Evolutionary conservation across 805 yeast genomes (phyloP).

Genomic region (Wilhelminamyces savonicus): DNA sequence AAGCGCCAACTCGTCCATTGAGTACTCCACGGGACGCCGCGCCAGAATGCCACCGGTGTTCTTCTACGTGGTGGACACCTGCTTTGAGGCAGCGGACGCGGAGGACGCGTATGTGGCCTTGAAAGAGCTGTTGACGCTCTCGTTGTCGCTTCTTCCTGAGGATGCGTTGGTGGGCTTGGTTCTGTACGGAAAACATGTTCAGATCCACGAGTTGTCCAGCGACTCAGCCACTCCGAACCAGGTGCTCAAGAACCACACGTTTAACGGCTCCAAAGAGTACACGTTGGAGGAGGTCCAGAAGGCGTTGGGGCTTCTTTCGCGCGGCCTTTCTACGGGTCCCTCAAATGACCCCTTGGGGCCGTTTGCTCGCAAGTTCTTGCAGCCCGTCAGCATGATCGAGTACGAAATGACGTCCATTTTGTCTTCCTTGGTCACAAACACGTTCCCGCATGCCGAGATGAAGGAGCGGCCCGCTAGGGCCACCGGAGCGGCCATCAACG

Average conservation of each 20-base stretch:
- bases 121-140: conserved; percentile 41
- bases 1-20: conserved; percentile 44
- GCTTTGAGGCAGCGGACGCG: conserved; percentile 46
- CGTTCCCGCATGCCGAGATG: conserved; percentile 38
- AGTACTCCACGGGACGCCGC: conserved; percentile 37
- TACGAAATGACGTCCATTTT: conserved; percentile 43
- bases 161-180: conserved; percentile 52
- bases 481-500: conserved; percentile 55
- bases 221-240: conserved; percentile 20
- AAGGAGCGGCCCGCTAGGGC: conserved; percentile 46
- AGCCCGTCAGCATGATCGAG: conserved; percentile 44
- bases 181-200: conserved; percentile 55
- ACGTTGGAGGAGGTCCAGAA: conserved; percentile 40
- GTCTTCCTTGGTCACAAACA: conserved; percentile 42
- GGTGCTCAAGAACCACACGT: conserved; percentile 20
- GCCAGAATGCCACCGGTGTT: conserved; percentile 43
- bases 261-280: conserved; percentile 54
- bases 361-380: conserved; percentile 32
- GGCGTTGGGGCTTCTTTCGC: conserved; percentile 38
- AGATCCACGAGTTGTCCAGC: conserved; percentile 45
- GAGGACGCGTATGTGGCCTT: conserved; percentile 35
- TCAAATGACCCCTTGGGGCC: conserved; percentile 9
- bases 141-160: conserved; percentile 46
- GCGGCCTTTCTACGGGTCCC: too few species aligned
- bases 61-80: conserved; percentile 52